Conservation (phyloP, 2,329 filamentous ascomycete species). For the Aspergillus awamori region DNA sequence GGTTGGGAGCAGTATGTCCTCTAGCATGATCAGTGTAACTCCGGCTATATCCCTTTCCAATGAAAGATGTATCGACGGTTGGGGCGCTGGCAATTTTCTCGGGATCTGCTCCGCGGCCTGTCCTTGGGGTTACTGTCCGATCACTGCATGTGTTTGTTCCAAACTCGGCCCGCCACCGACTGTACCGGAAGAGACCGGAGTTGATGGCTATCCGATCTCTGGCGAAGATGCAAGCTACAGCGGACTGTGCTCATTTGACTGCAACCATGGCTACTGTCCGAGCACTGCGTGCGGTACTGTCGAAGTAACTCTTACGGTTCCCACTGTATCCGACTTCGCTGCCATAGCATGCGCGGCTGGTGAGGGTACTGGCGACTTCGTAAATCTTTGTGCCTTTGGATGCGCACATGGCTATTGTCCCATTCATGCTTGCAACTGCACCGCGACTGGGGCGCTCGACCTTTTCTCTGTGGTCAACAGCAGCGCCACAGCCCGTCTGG, state of each 20-base stretch:
- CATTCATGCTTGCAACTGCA: constrained; percentile 2
- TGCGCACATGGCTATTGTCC: constrained; percentile 4
- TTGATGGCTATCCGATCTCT: constrained; percentile 21
- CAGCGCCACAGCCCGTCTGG: background rate
- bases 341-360: background rate
- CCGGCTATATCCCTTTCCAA: constrained; percentile 10
- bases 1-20: constrained; percentile 25
- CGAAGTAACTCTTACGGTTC: constrained; percentile 1
- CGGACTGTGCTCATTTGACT: constrained; percentile 20
- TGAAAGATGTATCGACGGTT: constrained; percentile 28
- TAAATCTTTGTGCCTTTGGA: background rate
- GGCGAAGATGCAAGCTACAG: constrained; percentile 21
- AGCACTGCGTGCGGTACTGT: background rate
- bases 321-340: background rate
- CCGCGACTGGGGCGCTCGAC: background rate
- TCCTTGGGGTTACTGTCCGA: constrained; percentile 32
- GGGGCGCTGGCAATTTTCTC: constrained; percentile 15
- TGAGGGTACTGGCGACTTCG: background rate
- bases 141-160: constrained; percentile 26
- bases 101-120: constrained; percentile 34
- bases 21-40: constrained; percentile 2
- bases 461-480: background rate
- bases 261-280: constrained; percentile 22
- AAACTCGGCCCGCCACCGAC: constrained; percentile 4
- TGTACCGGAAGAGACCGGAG: constrained; percentile 10